Evolutionary conservation across 345 rosid species (phyloP), one percentile per base, ranked within the genome.

Genomic region (Eucalyptus camaldulensis): DNA sequence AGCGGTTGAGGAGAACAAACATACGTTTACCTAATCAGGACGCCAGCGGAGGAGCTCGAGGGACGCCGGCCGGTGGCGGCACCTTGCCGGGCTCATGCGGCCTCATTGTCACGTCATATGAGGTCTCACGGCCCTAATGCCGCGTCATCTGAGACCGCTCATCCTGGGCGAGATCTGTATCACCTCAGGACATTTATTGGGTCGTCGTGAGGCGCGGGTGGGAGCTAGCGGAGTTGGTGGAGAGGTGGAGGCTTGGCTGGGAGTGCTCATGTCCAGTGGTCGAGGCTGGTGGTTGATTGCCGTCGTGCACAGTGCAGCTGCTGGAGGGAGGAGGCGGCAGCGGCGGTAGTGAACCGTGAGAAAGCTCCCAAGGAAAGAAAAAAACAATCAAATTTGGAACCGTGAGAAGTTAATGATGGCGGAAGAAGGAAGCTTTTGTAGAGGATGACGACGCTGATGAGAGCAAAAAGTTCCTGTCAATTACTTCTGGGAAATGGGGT

Each of bases 381-480:
- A 13, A 27, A 62, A 3, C 6, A 27, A 62, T 29, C 33, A 27
- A 1, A 62, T 29, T 62, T 4, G 16, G 69, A 62, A 62, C 33
- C n/a, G 51, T 27, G 54, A 4, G 33, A 54, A 58, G 87, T 6
- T 49, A 33, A 95, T 95, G 98, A 95, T 93, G 43, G 93, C 89
- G n/a, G 87, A 80, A 40, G 93, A 91, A 49, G 91, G 87, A 6
- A 24, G n/a, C 10, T n/a, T 86, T 86, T n/a, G 87, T 54, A 49
- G 93, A 90, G 89, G 94, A 91, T 56, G 92, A 88, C 15, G 56
- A 53, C 58, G 25, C 50, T 13, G 21, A 50, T 45, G 90, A 60
- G 72, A 49, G 81, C 45, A 80, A 92, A 92, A 21, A 95, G 95
- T 91, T 94, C 93, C 91, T 95, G 97, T 83, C 96, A 95, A 91